Evolutionary conservation across 2,329 filamentous ascomycete genomes (phyloP), one percentile per base, ranked within the genome.

Genomic region (Penicillium hesseltinei): DNA sequence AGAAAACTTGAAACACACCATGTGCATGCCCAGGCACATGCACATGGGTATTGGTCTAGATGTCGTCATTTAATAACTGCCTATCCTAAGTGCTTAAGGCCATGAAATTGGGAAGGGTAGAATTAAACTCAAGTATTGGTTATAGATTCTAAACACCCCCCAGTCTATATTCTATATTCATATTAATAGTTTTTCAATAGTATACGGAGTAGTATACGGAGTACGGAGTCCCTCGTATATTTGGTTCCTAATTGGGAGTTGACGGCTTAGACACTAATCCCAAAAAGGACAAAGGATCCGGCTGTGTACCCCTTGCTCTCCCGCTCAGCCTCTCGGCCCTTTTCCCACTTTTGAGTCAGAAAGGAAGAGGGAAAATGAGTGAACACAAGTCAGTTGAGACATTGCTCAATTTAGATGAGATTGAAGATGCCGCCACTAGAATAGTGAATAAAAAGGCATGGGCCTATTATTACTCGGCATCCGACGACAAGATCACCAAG

Each of bases 401-500:
- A 55, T 85, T 91, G 59, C 80, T 97, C 57, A 97, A 96, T 71
- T 79, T 97, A 49, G 86, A 95, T 69, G 92, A 97, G 73, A 89
- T 97, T 63, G 91, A 96, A 75, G 82, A 82, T 49, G 83, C 88
- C 38, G 92, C 92, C 15, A 89, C 88, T 31, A 87, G 86, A 71
- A 85, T 87, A 63, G 86, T 96, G 60, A 88, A 86, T 59, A 83
- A 84, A 63, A 95, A 92, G 77, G 90, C 88, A 45, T 96, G 90
- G 89, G 89, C 90, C 48, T 97, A 97, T 79, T 97, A 97, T 80
- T 95, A 85, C 77, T 96, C 91, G 1, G 91, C 90, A 13, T 80
- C 83, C 58, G 92, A 97, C 73, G 92, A 97, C 73, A 79, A 91
- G 17, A 75, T 84, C 64, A 89, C 33, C 31, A 58, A 58, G 35